Percentiles rank a stretch among this genome's conserved stretches.
Evolutionary conservation across 2,329 filamentous ascomycete genomes (phyloP).

Genomic region (Aspergillus spinulosporus): DNA sequence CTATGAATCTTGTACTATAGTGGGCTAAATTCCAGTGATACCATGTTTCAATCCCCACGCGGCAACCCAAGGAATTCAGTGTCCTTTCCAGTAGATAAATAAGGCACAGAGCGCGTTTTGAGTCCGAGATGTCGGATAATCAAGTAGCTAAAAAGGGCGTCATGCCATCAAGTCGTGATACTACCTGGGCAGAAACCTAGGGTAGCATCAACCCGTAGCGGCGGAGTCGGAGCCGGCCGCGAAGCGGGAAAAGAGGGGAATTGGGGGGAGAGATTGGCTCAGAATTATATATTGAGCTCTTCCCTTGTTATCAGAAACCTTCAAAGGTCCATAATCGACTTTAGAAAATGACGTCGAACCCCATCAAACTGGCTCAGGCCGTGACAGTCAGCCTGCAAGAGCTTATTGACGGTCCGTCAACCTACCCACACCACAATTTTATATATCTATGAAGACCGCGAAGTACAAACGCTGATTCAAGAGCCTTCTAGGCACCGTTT

Average conservation of each 20-base stretch:
- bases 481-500: constrained; percentile 36
- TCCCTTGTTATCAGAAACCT: not conserved
- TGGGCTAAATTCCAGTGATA: not conserved
- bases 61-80: too few species aligned
- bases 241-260: constrained; percentile 10
- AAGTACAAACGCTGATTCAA: too few species aligned
- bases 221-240: constrained; percentile 12
- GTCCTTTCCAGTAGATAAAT: not conserved
- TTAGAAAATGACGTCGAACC: constrained; percentile 22
- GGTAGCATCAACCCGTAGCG: not conserved
- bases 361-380: constrained; percentile 36
- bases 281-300: not conserved
- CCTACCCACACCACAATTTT: not conserved
- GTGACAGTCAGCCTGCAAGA: constrained; percentile 52
- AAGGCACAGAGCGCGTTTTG: not conserved
- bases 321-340: not conserved
- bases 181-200: not conserved
- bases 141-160: not conserved
- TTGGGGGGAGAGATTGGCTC: not conserved
- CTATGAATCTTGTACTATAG: constrained; percentile 11
- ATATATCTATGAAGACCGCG: not conserved
- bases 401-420: constrained; percentile 46
- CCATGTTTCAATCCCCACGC: not conserved
- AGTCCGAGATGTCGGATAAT: too few species aligned
- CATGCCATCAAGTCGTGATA: constrained; percentile 5